phyloP scores from a whole-genome alignment of 768 basidiomycete species.

The Boletus pseudo-olivaceus region DNA sequence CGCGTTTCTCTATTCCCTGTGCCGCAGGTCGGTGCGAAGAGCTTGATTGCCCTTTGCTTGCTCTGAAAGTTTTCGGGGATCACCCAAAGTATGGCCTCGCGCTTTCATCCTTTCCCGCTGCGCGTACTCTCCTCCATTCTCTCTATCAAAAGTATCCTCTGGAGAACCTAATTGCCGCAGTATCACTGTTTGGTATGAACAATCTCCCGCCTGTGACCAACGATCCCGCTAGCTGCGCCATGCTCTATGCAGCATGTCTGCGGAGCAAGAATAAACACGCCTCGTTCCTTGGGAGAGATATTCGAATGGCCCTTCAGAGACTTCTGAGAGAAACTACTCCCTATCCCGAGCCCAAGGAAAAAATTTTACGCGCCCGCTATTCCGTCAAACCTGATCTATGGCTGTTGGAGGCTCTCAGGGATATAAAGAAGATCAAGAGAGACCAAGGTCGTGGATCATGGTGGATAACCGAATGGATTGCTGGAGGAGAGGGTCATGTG shows the following conservation, averaged over 20 bases:
- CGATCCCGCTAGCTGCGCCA: slow-evolving; percentile 56
- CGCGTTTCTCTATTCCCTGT: background rate
- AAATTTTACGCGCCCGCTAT: slow-evolving; percentile 20
- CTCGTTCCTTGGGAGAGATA: slow-evolving; percentile 36
- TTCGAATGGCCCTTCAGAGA: slow-evolving; percentile 41
- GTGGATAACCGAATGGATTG: slow-evolving; percentile 29
- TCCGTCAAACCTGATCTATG: slow-evolving; percentile 36
- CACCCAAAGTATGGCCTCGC: slow-evolving; percentile 58
- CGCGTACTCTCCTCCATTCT: slow-evolving; percentile 55
- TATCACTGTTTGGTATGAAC: slow-evolving; percentile 54
- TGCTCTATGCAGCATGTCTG: slow-evolving; percentile 56
- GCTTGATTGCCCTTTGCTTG: slow-evolving; percentile 51
- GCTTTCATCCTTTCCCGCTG: slow-evolving; percentile 46
- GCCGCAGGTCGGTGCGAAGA: slow-evolving; percentile 58
- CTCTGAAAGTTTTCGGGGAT: slow-evolving; percentile 58
- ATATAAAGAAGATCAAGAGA: slow-evolving; percentile 33
- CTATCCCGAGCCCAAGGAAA: slow-evolving; percentile 17
- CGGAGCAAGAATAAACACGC: slow-evolving; percentile 41
- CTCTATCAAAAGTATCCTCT: slow-evolving; percentile 47
- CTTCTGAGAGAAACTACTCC: slow-evolving; percentile 25
- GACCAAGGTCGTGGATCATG: slow-evolving; percentile 26
- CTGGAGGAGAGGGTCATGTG: slow-evolving; percentile 19
- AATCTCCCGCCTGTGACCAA: slow-evolving; percentile 47
- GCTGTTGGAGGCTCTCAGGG: slow-evolving; percentile 35
- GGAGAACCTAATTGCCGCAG: slow-evolving; percentile 44